phyloP scores from a whole-genome alignment of 2,329 filamentous ascomycete genomes.

The Monosporascus ibericus region DNA sequence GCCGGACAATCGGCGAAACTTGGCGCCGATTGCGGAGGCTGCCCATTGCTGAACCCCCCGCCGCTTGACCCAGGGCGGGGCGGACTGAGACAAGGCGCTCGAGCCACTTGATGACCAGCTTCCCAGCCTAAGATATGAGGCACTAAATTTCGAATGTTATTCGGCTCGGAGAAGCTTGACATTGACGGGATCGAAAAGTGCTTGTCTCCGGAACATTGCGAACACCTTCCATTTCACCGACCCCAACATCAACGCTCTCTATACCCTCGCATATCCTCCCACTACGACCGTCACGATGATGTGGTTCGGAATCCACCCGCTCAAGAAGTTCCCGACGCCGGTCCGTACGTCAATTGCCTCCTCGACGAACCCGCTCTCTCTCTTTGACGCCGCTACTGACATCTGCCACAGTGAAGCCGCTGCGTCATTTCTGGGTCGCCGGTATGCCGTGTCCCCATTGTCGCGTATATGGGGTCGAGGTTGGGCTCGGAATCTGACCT shows the following conservation, averaged over 20 bases:
- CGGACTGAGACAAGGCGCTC: background rate
- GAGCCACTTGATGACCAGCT: background rate
- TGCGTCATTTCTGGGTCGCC: slow-evolving; percentile 90
- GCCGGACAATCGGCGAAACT: background rate
- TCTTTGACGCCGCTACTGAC: slow-evolving; percentile 20
- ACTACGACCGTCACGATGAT: slow-evolving; percentile 56
- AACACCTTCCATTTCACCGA: slow-evolving; percentile 19
- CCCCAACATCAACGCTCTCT: slow-evolving; percentile 26
- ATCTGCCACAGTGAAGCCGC: slow-evolving; percentile 64
- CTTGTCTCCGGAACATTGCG: slow-evolving; percentile 17
- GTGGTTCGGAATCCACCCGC: slow-evolving; percentile 58
- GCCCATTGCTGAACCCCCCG: background rate
- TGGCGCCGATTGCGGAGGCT: background rate
- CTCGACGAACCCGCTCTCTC: slow-evolving; percentile 3
- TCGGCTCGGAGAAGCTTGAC: background rate
- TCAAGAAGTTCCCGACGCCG: slow-evolving; percentile 77
- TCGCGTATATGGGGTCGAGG: too few relatives aligned
- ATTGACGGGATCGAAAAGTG: slow-evolving; percentile 18
- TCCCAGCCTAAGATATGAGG: background rate
- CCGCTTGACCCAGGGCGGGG: too few relatives aligned
- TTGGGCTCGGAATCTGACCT: slow-evolving; percentile 15
- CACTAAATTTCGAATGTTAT: background rate
- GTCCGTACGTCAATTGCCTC: slow-evolving; percentile 58
- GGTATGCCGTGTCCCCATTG: slow-evolving; percentile 55
- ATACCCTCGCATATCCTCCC: slow-evolving; percentile 24